These are phyloP conservation scores for Geotrichum carabidarum DNA, from an alignment of 1,139 yeast genomes.

Conservation along the genomic window DNA sequence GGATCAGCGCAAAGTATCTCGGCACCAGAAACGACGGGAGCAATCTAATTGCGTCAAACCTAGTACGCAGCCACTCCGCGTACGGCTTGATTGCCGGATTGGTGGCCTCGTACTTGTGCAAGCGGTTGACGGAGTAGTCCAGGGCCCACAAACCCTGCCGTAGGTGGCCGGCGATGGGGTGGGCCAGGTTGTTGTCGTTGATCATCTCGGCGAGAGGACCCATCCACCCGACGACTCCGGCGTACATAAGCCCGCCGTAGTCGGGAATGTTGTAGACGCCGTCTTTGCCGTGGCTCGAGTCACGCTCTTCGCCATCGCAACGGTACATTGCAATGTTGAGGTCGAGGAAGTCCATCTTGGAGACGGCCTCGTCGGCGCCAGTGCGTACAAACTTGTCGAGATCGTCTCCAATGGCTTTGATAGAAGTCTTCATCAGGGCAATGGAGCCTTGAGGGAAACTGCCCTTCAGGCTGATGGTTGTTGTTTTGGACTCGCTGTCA, in stretches of 20 bases:
- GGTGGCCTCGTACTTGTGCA: slow-evolving; percentile 49
- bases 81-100: slow-evolving; percentile 49
- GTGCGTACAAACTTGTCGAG: slow-evolving; percentile 60
- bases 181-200: slow-evolving; percentile 70
- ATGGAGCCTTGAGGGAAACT: slow-evolving; percentile 85
- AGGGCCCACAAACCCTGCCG: slow-evolving; percentile 87
- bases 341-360: slow-evolving; percentile 56
- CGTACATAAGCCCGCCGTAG: slow-evolving; percentile 69
- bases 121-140: slow-evolving; percentile 63
- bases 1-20: slow-evolving; percentile 72
- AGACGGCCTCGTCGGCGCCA: slow-evolving; percentile 73
- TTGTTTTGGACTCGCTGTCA: slow-evolving; percentile 37
- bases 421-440: slow-evolving; percentile 68
- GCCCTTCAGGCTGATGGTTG: slow-evolving; percentile 53
- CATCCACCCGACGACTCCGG: slow-evolving; percentile 93
- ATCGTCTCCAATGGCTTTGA: slow-evolving; percentile 51
- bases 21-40: slow-evolving; percentile 82
- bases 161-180: slow-evolving; percentile 74
- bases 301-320: slow-evolving; percentile 85
- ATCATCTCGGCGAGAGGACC: slow-evolving; percentile 61
- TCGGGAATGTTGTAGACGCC: slow-evolving; percentile 74
- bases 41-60: slow-evolving; percentile 59
- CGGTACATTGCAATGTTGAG: slow-evolving; percentile 70
- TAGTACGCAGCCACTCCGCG: slow-evolving; percentile 60
- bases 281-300: slow-evolving; percentile 61